These are phyloP conservation scores for Fusarium ramigenum DNA, from an alignment of 2,329 filamentous ascomycete species.

Conservation along the genomic window DNA sequence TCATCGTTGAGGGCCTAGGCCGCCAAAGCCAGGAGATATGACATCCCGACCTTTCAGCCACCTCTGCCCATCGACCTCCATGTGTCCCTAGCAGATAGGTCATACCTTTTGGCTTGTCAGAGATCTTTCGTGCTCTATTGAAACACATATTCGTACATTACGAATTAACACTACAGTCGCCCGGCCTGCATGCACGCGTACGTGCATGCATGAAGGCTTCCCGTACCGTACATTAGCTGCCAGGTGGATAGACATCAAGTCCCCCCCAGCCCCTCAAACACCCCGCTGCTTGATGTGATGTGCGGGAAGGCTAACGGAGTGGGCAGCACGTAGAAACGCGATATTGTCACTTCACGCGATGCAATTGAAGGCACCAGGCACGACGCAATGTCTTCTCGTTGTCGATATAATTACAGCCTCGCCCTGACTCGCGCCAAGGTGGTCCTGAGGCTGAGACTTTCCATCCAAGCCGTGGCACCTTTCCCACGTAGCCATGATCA, in stretches of 20 bases:
- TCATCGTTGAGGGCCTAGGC: neutral
- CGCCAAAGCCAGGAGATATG: constrained; percentile 22
- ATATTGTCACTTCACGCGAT: constrained; percentile 35
- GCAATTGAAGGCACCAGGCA: constrained; percentile 2
- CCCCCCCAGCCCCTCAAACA: constrained; percentile 32
- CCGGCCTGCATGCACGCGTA: constrained; percentile 38
- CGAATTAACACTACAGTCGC: constrained; percentile 23
- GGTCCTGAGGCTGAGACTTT: constrained; percentile 10
- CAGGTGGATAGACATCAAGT: constrained; percentile 40
- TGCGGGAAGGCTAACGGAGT: constrained; percentile 48
- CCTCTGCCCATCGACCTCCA: constrained; percentile 9
- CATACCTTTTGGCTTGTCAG: constrained; percentile 3
- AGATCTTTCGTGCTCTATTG: constrained; percentile 27
- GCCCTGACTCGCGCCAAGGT: neutral
- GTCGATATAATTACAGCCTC: neutral
- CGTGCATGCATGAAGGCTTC: constrained; percentile 37
- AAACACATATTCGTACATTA: constrained; percentile 41
- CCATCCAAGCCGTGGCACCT: constrained; percentile 15
- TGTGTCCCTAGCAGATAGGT: constrained; percentile 26
- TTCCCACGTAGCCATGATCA: constrained; percentile 21
- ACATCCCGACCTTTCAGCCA: neutral
- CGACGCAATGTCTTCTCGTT: neutral
- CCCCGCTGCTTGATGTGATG: constrained; percentile 42
- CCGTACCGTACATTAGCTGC: constrained; percentile 42
- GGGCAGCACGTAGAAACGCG: constrained; percentile 23